Base-by-base conservation (phyloP, 768 basidiomycete genomes). In the Austroboletus festivus region DNA sequence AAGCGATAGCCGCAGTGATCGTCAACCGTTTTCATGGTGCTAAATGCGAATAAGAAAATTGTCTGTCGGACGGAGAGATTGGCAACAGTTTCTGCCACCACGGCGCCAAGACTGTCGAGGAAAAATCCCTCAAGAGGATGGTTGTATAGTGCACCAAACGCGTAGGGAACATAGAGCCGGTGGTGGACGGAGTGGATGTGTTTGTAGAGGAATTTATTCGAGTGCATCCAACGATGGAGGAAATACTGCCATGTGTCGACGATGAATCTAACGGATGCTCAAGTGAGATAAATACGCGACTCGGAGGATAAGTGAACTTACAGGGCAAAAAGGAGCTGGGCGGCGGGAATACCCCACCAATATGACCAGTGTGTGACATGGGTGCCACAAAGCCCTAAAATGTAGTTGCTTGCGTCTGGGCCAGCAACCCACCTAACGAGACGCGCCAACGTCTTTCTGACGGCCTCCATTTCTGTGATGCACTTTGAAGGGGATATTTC, bases 181-280 rank as follows among this genome's bases (percentile, higher is more conserved):
- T 99, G 96, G 68, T 99, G 96, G 69, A 86, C 85, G 0, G 91
- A 92, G 68, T 99, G 96, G 54, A 97, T 76, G 45, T 89, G 82
- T 55, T 83, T 88, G 73, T 95, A 99, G 26, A 98, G 76, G 69
- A 80, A 97, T 56, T 83, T 88, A 74, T 90, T 91, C 58, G 80
- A 70, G 71, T 98, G 96, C 86, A 96, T 91, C 37, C 73, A 68
- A 33, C 95, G 91, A 64, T 99, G 96, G 18, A 92, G 74, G 71
- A 94, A 93, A 70, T 98, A 99, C 67, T 99, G 94, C 93, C 93
- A 97, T 26, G 93, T 93, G 71, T 99, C 96, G 57, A 98, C 85
- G 50, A 93, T 62, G 68, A 96, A 89, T 74, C 96, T 95, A 20
- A 18, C 20, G 33, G 19, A 3, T 8, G 34, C 15, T n/a, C 39